A percentile compares a stretch with the other conserved stretches of the same genome.
These are phyloP conservation scores for Opeltia flavorubescens DNA, from an alignment of 495 filamentous ascomycete species.

Conservation along the genomic window DNA sequence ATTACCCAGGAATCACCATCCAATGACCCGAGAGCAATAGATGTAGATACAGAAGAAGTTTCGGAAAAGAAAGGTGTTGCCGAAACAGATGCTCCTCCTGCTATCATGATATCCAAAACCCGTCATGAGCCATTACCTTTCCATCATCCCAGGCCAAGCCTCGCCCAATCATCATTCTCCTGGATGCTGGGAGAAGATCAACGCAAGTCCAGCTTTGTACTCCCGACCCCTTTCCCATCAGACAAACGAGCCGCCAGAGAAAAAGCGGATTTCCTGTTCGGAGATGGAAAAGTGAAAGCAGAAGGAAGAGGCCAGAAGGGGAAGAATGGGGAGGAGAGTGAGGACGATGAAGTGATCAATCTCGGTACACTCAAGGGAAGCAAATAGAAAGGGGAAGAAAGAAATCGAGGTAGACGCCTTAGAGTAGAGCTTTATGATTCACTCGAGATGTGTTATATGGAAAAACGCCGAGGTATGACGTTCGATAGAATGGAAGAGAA, in stretches of 20 bases:
- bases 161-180: conserved; percentile 79
- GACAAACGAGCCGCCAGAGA: conserved; percentile 26
- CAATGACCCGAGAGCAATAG: too few relatives aligned
- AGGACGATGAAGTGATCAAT: neutral
- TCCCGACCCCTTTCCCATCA: conserved; percentile 31
- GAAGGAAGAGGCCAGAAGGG: neutral
- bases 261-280: conserved; percentile 28
- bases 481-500: too few relatives aligned
- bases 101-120: neutral
- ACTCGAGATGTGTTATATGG: too few relatives aligned
- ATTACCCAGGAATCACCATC: too few relatives aligned
- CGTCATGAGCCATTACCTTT: neutral
- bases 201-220: conserved; percentile 34
- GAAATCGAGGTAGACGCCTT: too few relatives aligned
- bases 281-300: conserved; percentile 8
- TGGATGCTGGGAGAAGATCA: conserved; percentile 76
- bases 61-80: neutral
- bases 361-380: neutral
- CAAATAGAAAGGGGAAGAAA: neutral
- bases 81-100: neutral
- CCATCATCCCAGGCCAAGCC: conserved; percentile 35
- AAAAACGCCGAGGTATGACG: too few relatives aligned
- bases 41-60: neutral
- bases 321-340: neutral
- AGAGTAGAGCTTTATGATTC: too few relatives aligned